Percentiles rank a stretch among this genome's conserved stretches.
Evolutionary conservation across 1,139 yeast genomes (phyloP).

Genomic region (Yamadazyma aaseri): DNA sequence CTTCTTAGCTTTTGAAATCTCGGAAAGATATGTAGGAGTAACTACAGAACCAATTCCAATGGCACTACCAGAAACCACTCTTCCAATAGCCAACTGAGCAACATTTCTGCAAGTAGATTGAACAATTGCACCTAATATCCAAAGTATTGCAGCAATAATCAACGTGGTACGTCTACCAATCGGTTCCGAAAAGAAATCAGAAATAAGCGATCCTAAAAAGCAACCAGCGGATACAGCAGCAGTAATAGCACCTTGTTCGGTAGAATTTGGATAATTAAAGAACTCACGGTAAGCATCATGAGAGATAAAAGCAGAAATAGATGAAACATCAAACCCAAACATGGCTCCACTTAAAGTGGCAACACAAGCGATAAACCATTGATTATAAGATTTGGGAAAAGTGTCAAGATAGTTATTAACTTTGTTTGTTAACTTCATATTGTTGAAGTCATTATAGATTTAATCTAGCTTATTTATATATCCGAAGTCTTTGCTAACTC

Average conservation of each 20-base stretch:
- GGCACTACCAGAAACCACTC: conserved; percentile 64
- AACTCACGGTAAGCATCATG: conserved; percentile 19
- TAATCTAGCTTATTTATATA: too few relatives aligned
- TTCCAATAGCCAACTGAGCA: conserved; percentile 53
- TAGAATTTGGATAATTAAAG: conserved; percentile 45
- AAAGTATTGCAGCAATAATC: conserved; percentile 41
- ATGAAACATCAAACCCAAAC: conserved; percentile 67
- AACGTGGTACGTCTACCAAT: conserved; percentile 56
- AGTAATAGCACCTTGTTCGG: conserved; percentile 59
- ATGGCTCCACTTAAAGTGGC: conserved; percentile 58
- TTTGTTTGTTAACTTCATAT: background rate
- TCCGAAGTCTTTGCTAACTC: too few relatives aligned
- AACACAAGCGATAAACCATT: conserved; percentile 36
- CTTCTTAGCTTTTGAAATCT: conserved; percentile 59
- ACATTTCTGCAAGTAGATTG: conserved; percentile 43
- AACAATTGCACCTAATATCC: conserved; percentile 50
- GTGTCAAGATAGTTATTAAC: conserved; percentile 2
- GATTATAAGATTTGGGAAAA: conserved; percentile 2
- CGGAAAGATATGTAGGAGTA: conserved; percentile 70
- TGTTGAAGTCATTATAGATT: background rate
- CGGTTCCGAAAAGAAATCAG: conserved; percentile 51
- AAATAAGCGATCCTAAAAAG: conserved; percentile 49
- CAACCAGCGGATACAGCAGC: conserved; percentile 60
- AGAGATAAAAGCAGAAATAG: conserved; percentile 53
- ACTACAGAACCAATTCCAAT: conserved; percentile 70